Conservation (phyloP, 495 filamentous ascomycete genomes). For the Podospora anserina region DNA sequence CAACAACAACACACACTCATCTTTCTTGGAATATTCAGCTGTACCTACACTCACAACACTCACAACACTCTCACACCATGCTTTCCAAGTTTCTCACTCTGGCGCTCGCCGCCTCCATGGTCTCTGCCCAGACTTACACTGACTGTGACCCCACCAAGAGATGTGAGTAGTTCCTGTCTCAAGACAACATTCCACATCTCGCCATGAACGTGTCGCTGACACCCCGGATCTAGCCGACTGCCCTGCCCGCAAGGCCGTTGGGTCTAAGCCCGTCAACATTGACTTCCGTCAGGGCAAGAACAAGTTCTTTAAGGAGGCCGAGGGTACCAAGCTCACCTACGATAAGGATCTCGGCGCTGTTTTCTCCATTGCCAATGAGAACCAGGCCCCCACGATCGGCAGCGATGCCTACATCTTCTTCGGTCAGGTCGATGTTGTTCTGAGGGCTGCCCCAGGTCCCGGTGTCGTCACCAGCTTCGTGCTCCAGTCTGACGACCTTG, state of each 20-base stretch:
- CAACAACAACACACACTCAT: not conserved
- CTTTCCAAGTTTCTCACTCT: conserved; percentile 42
- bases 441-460: conserved; percentile 62
- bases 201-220: not conserved
- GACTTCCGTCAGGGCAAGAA: conserved; percentile 72
- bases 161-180: conserved; percentile 46
- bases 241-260: conserved; percentile 70
- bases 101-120: conserved; percentile 47
- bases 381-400: conserved; percentile 73
- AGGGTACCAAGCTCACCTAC: conserved; percentile 58
- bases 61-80: conserved; percentile 29
- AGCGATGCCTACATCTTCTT: conserved; percentile 74
- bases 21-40: conserved; percentile 4
- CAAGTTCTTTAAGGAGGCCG: conserved; percentile 62
- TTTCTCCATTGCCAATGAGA: conserved; percentile 71
- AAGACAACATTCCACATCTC: conserved; percentile 12
- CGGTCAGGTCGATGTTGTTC: conserved; percentile 64
- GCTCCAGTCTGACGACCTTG: conserved; percentile 84
- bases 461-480: conserved; percentile 83
- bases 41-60: not conserved
- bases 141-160: conserved; percentile 69
- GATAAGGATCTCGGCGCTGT: conserved; percentile 66
- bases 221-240: conserved; percentile 45
- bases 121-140: conserved; percentile 69
- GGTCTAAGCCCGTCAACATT: conserved; percentile 56